phyloP scores from a whole-genome alignment of 306 rosid species.

The Glycine tomentella region DNA sequence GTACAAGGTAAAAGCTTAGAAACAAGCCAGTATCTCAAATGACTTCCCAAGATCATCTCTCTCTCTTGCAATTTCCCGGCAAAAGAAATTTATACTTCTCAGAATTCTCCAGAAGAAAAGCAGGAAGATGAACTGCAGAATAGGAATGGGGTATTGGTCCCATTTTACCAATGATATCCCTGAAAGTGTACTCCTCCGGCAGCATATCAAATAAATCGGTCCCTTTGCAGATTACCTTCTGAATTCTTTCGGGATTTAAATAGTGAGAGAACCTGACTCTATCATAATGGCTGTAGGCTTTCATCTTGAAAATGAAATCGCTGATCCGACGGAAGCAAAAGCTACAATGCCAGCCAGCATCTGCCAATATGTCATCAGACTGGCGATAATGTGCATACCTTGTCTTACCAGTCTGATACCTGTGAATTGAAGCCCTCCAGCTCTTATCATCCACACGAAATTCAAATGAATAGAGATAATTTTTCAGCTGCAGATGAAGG shows the following conservation, averaged over 20 bases:
- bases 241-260: conserved; percentile 76
- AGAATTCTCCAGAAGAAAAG: conserved; percentile 83
- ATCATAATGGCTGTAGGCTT: conserved; percentile 95
- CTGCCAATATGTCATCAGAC: conserved; percentile 86
- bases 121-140: conserved; percentile 97
- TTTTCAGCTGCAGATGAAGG: conserved; percentile 90
- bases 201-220: conserved; percentile 92
- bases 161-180: conserved; percentile 95
- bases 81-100: conserved; percentile 83
- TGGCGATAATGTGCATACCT: conserved; percentile 93
- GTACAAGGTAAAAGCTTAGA: conserved; percentile 58
- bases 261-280: conserved; percentile 88
- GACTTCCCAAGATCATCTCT: conserved; percentile 55
- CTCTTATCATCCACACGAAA: conserved; percentile 87
- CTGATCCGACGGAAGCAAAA: conserved; percentile 91
- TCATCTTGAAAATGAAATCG: conserved; percentile 93
- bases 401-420: conserved; percentile 76
- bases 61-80: conserved; percentile 91
- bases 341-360: conserved; percentile 99
- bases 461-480: conserved; percentile 93
- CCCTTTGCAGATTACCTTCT: conserved; percentile 84
- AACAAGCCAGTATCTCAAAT: conserved; percentile 41
- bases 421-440: conserved; percentile 96
- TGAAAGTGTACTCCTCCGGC: conserved; percentile 97
- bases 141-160: conserved; percentile 96